Evolutionary conservation across 805 yeast genomes (phyloP), one percentile per base, ranked within the genome.

Genomic region (Kuraishia molischiana): DNA sequence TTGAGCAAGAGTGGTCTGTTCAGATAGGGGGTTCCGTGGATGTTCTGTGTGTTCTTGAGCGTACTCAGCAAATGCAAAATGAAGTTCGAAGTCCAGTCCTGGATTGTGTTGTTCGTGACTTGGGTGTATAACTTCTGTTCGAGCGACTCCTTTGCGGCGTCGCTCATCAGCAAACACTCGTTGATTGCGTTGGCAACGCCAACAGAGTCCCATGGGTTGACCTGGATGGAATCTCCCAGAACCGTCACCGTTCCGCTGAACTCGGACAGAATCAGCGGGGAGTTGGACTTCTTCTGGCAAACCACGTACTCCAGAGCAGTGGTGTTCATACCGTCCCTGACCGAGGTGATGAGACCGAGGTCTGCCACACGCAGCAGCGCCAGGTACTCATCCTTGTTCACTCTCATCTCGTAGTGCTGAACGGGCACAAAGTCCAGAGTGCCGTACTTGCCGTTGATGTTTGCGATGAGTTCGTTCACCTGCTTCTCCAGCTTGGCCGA

Each of bases 171-270:
- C 17, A 92, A 67, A 36, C 87, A 72, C 36, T 74, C 76, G 54
- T 87, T 67, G 39, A 94, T 82, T 5, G 87, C 72, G 49, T 77
- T 82, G 1, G 98, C 90, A 28, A 90, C 90, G 2, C 95, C 95
- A 19, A 85, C 90, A 0, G 94, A 71, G 61, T 92, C 97, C 95
- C 97, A 92, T 5, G 99, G 99, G 49, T 92, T 92, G 26, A 92
- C 92, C 45, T 82, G 74, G 36, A 85, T 69, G 0, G 95, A 85
- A 43, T 80, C 85, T 38, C 67, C 69, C 38, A 83, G 57, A 2
- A 81, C 81, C 2, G 83, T 64, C 1, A 86, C 75, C 3, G 94
- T 79, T 33, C 98, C 99, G 39, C 95, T 83, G 54, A 92, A 92
- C 62, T 92, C 99, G 18, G 95, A 84, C 33, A 92, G 62, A 29